Conservation (phyloP, 345 rosid genomes). For the Mangifera indica region DNA sequence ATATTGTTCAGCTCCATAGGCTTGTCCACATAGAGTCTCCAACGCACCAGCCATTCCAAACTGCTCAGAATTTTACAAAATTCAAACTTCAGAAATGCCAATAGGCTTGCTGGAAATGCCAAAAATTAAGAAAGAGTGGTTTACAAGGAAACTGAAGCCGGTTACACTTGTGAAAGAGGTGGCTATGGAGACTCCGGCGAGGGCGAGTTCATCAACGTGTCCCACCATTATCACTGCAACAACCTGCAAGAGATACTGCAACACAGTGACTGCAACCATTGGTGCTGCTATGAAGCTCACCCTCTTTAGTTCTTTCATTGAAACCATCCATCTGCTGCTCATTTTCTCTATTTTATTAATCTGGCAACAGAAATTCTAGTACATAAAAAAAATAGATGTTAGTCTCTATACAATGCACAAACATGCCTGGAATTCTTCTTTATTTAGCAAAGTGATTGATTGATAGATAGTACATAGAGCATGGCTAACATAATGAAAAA, state of each 20-base stretch:
- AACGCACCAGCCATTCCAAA: conserved; percentile 26
- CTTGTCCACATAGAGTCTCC: conserved; percentile 31
- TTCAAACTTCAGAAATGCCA: too few relatives aligned
- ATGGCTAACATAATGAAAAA: too few relatives aligned
- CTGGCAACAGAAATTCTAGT: too few relatives aligned
- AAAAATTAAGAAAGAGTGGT: background rate
- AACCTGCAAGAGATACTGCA: conserved; percentile 24
- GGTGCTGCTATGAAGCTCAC: conserved; percentile 23
- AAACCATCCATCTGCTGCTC: conserved; percentile 12
- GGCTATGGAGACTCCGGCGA: conserved; percentile 24
- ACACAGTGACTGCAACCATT: conserved; percentile 22
- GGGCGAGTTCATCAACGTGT: conserved; percentile 27
- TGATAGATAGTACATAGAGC: too few relatives aligned
- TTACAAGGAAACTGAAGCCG: conserved; percentile 27
- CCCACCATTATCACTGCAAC: conserved; percentile 28
- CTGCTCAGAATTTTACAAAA: conserved; percentile 7
- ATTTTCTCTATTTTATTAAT: background rate
- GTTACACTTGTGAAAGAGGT: conserved; percentile 27
- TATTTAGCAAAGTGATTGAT: too few relatives aligned
- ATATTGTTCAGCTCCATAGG: conserved; percentile 27
- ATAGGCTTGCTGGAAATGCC: too few relatives aligned
- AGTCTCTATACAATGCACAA: too few relatives aligned
- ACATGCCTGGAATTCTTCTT: too few relatives aligned
- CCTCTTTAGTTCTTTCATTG: conserved; percentile 21
- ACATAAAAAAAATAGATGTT: too few relatives aligned